Percentiles rank a stretch among this genome's conserved stretches.
phyloP scores from a whole-genome alignment of 2,329 filamentous ascomycete genomes.

The Mycosphaerella sp. region DNA sequence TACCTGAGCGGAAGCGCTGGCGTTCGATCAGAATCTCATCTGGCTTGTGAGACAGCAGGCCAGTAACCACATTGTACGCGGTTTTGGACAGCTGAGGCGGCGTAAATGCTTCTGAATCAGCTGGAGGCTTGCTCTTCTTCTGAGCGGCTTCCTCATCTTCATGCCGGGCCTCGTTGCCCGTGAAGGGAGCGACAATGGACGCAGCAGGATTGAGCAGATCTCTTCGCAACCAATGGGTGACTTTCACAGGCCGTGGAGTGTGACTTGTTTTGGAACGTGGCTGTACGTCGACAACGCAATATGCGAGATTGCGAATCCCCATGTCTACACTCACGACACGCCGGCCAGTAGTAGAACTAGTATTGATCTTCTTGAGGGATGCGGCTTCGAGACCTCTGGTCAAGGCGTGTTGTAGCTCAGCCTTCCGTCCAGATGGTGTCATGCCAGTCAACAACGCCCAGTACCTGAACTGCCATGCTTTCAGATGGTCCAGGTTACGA shows the following conservation, averaged over 20 bases:
- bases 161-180: background rate
- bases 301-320: conserved; percentile 75
- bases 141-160: background rate
- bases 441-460: conserved; percentile 57
- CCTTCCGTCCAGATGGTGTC: conserved; percentile 54
- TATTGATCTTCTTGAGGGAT: too few species aligned
- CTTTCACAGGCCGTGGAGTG: conserved; percentile 16
- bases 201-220: conserved; percentile 24
- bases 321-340: conserved; percentile 74
- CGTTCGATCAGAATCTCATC: conserved; percentile 65
- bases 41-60: conserved; percentile 51
- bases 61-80: conserved; percentile 50
- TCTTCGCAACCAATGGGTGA: conserved; percentile 36
- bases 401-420: conserved; percentile 39
- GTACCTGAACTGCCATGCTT: conserved; percentile 49
- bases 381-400: background rate
- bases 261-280: background rate
- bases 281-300: conserved; percentile 47
- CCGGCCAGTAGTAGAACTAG: background rate
- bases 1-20: conserved; percentile 59
- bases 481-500: conserved; percentile 35
- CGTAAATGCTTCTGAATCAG: conserved; percentile 28
- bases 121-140: conserved; percentile 3
- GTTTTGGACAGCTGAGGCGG: conserved; percentile 49
- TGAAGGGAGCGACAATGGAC: background rate